These are phyloP conservation scores for Massarina eburnea DNA, from an alignment of 2,329 filamentous ascomycete species.

Conservation along the genomic window DNA sequence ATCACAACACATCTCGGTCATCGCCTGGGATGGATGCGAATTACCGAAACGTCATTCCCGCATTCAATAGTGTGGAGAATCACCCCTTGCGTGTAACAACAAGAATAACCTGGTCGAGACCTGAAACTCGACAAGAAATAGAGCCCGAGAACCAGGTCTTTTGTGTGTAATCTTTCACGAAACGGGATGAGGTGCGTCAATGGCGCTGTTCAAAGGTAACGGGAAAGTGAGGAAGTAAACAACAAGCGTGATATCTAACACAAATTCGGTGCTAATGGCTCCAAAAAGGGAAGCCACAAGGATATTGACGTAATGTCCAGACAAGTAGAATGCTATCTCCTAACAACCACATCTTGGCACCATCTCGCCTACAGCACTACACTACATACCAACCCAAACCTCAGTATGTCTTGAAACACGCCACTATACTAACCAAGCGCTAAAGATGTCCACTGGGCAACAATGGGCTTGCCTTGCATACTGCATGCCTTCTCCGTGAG, in stretches of 20 bases:
- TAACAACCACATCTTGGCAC: no score
- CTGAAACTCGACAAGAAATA: background rate
- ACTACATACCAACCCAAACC: background rate
- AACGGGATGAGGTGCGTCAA: conserved; percentile 18
- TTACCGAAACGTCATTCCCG: conserved; percentile 20
- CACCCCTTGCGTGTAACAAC: conserved; percentile 21
- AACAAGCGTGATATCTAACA: background rate
- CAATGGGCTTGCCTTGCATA: conserved; percentile 27
- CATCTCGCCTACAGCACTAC: background rate
- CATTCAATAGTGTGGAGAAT: conserved; percentile 12
- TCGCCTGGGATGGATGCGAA: conserved; percentile 14
- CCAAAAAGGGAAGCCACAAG: no score
- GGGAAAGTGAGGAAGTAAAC: background rate
- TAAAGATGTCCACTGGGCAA: conserved; percentile 13
- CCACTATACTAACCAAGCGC: conserved; percentile 11
- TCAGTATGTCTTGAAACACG: conserved; percentile 4
- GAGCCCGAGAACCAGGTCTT: conserved; percentile 25
- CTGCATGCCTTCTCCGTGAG: conserved; percentile 14
- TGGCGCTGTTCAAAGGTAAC: conserved; percentile 2
- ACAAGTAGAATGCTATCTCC: no score
- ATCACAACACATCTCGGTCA: conserved; percentile 4
- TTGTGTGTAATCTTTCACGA: conserved; percentile 20
- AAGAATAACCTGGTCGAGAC: conserved; percentile 4
- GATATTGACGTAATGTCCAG: no score
- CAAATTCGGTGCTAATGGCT: no score